phyloP scores from a whole-genome alignment of 2,329 filamentous ascomycete genomes.

The Tolypocladium capitatum region DNA sequence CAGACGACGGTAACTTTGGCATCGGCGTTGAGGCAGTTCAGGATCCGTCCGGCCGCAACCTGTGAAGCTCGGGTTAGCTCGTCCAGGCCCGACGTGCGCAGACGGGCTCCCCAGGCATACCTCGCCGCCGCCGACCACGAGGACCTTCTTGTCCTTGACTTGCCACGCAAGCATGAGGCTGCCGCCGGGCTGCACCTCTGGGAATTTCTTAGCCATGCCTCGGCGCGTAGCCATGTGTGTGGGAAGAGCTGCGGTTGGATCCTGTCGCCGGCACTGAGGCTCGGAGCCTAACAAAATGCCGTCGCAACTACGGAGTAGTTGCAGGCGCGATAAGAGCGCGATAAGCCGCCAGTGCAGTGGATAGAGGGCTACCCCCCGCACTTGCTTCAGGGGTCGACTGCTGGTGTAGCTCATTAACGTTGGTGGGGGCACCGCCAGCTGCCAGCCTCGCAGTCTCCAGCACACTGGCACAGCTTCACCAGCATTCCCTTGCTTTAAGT shows the following conservation, averaged over 20 bases:
- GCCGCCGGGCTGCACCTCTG: slow-evolving; percentile 75
- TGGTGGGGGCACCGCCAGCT: not conserved
- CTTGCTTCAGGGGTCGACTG: not conserved
- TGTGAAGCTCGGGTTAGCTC: slow-evolving; percentile 24
- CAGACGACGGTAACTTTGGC: slow-evolving; percentile 78
- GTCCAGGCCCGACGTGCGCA: not conserved
- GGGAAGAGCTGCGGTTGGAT: slow-evolving; percentile 1
- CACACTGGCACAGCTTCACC: not conserved
- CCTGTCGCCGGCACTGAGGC: slow-evolving; percentile 1
- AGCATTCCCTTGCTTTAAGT: not conserved
- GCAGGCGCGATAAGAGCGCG: not conserved
- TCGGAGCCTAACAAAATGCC: not conserved
- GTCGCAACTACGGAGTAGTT: not conserved
- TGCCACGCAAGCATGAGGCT: slow-evolving; percentile 96
- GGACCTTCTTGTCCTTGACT: slow-evolving; percentile 71
- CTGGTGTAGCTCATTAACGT: not conserved
- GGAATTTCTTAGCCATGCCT: slow-evolving; percentile 42
- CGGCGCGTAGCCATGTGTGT: slow-evolving; percentile 5
- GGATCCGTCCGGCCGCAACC: slow-evolving; percentile 90
- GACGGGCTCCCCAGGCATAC: slow-evolving; percentile 37
- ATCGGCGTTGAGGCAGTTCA: slow-evolving; percentile 90
- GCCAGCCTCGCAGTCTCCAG: not conserved
- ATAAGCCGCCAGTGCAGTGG: not conserved
- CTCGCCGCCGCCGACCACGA: slow-evolving; percentile 94
- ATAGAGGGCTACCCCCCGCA: not conserved